These are phyloP conservation scores for Arxiozyma bovina DNA, from an alignment of 1,139 yeast species.

Conservation along the genomic window DNA sequence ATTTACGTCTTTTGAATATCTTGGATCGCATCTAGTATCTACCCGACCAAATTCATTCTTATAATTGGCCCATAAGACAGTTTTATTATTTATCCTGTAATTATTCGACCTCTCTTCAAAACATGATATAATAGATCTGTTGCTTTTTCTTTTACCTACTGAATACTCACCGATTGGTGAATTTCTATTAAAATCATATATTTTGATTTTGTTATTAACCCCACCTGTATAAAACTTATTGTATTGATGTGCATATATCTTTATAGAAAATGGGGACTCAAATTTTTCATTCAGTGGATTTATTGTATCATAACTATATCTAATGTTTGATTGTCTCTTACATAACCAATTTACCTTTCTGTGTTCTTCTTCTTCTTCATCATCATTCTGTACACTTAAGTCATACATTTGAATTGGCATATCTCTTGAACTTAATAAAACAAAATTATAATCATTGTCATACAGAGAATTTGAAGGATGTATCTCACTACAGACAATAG, in stretches of 20 bases:
- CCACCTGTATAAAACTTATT: conserved; percentile 21
- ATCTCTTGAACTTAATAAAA: conserved; percentile 17
- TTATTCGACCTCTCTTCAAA: conserved; percentile 13
- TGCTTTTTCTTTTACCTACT: conserved; percentile 7
- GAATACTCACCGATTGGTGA: conserved; percentile 17
- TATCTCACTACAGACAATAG: conserved; percentile 21
- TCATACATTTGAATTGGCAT: conserved; percentile 24
- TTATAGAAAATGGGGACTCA: conserved; percentile 20
- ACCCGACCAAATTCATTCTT: conserved; percentile 20
- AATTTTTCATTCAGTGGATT: conserved; percentile 19
- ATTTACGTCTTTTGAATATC: conserved; percentile 2
- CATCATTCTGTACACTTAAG: conserved; percentile 6
- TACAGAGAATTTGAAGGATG: conserved; percentile 25
- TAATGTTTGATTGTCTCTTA: background rate
- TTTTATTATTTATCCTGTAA: conserved; percentile 3
- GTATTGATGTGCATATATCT: conserved; percentile 7
- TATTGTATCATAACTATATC: conserved; percentile 13
- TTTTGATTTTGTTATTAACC: conserved; percentile 18
- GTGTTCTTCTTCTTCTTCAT: background rate
- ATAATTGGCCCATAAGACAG: conserved; percentile 21
- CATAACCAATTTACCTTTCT: background rate
- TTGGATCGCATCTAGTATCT: conserved; percentile 15
- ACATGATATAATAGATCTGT: conserved; percentile 26
- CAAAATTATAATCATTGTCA: conserved; percentile 9
- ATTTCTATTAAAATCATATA: conserved; percentile 18